phyloP scores from a whole-genome alignment of 495 filamentous ascomycete genomes.

The Penicillium simplicissimum region DNA sequence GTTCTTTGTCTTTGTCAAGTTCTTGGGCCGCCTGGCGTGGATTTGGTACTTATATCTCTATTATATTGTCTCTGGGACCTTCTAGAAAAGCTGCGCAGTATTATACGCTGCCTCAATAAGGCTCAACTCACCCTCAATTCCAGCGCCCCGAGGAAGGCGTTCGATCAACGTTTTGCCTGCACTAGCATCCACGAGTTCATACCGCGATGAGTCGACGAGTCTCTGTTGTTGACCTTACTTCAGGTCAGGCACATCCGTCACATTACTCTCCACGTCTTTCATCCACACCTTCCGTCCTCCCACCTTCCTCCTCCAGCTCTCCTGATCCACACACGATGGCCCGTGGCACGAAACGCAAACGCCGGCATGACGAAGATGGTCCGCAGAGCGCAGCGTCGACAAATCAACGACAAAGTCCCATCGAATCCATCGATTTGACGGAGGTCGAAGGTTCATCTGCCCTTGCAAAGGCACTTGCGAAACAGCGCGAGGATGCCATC shows the following conservation, averaged over 20 bases:
- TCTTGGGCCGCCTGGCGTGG: not conserved
- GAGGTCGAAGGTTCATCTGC: slow-evolving; percentile 45
- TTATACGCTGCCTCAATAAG: not conserved
- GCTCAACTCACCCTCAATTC: not conserved
- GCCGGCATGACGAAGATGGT: slow-evolving; percentile 8
- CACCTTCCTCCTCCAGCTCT: not conserved
- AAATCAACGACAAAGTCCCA: not conserved
- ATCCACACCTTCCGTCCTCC: not conserved
- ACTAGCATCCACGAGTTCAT: not conserved
- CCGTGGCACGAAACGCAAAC: slow-evolving; percentile 23
- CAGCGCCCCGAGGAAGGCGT: not conserved
- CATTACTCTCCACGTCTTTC: not conserved
- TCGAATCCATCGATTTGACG: slow-evolving; percentile 23
- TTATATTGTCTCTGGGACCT: not conserved
- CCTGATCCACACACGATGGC: slow-evolving; percentile 10
- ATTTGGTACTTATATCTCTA: not conserved
- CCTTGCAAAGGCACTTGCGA: slow-evolving; percentile 49
- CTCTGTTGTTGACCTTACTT: slow-evolving; percentile 23
- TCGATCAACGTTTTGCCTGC: not conserved
- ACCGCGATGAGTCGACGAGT: slow-evolving; percentile 18
- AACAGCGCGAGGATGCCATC: slow-evolving; percentile 46
- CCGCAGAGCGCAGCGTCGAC: not conserved
- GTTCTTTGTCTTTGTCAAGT: not conserved
- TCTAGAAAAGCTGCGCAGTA: not conserved
- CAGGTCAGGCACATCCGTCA: not conserved